Percentiles rank a stretch among this genome's conserved stretches.
These are phyloP conservation scores for Sugiyamaella lignohabitans DNA, from an alignment of 805 yeast genomes.

Conservation along the genomic window DNA sequence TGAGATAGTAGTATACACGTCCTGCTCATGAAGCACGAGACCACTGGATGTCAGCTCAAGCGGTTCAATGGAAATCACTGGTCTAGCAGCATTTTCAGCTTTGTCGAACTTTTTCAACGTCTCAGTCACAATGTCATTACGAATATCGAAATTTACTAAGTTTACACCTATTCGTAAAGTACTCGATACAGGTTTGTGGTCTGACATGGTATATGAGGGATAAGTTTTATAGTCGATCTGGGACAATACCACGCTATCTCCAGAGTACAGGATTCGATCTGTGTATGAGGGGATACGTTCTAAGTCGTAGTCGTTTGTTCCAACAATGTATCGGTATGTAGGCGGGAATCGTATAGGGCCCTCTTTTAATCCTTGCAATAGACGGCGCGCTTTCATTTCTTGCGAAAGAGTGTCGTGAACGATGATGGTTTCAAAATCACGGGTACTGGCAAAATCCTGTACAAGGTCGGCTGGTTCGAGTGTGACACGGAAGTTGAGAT, in stretches of 20 bases:
- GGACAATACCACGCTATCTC: slow-evolving; percentile 13
- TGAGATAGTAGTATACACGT: slow-evolving; percentile 27
- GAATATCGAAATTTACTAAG: slow-evolving; percentile 34
- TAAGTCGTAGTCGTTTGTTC: slow-evolving; percentile 20
- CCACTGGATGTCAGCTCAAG: slow-evolving; percentile 30
- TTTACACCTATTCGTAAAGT: slow-evolving; percentile 31
- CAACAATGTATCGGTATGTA: slow-evolving; percentile 42
- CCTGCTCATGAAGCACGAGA: slow-evolving; percentile 23
- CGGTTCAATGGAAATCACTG: slow-evolving; percentile 35
- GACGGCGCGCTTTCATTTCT: slow-evolving; percentile 31
- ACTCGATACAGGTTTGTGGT: slow-evolving; percentile 50
- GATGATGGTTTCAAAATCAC: slow-evolving; percentile 34
- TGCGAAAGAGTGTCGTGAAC: slow-evolving; percentile 40
- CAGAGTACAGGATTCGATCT: slow-evolving; percentile 44
- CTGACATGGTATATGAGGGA: slow-evolving; percentile 38
- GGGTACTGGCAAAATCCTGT: slow-evolving; percentile 26
- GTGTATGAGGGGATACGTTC: slow-evolving; percentile 51
- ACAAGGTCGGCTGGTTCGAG: slow-evolving; percentile 28
- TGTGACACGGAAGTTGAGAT: slow-evolving; percentile 45
- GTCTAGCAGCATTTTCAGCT: slow-evolving; percentile 40
- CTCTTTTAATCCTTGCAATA: slow-evolving; percentile 44
- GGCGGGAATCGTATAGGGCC: slow-evolving; percentile 45
- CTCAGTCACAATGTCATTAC: slow-evolving; percentile 33
- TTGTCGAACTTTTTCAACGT: slow-evolving; percentile 39
- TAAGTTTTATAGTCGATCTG: slow-evolving; percentile 25